These are phyloP conservation scores for cucumber (Cucumis sativus) DNA, from an alignment of 306 rosid genomes.

Conservation along the genomic window DNA sequence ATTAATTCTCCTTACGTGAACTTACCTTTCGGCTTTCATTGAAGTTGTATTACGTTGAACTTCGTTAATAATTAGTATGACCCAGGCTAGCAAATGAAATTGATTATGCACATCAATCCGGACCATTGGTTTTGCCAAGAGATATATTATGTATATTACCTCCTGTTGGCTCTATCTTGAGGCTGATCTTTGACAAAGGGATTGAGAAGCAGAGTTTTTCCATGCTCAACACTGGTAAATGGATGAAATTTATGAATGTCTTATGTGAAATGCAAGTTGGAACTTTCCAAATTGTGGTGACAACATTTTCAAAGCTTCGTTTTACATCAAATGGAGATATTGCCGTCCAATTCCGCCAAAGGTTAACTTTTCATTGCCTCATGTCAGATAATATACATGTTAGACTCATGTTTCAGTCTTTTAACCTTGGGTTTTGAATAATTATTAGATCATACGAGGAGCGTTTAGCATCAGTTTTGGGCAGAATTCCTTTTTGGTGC, in stretches of 20 bases:
- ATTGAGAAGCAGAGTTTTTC: conserved; percentile 16
- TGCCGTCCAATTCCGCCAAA: conserved; percentile 28
- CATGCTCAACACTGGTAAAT: conserved; percentile 25
- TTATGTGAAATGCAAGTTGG: conserved; percentile 34
- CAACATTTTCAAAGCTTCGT: conserved; percentile 30
- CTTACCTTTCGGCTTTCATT: neutral
- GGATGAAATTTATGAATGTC: conserved; percentile 47
- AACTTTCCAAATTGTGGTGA: conserved; percentile 43
- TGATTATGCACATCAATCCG: conserved; percentile 29
- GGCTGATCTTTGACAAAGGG: conserved; percentile 23
- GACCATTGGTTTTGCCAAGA: conserved; percentile 22
- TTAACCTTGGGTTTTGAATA: neutral
- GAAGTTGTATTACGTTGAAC: conserved; percentile 1
- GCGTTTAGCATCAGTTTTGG: conserved; percentile 14
- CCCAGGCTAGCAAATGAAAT: conserved; percentile 50
- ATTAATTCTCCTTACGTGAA: neutral
- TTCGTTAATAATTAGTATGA: conserved; percentile 2
- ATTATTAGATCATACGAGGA: conserved; percentile 28
- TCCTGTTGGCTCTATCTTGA: conserved; percentile 38
- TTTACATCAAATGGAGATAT: conserved; percentile 27
- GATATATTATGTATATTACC: conserved; percentile 42
- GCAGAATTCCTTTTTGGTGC: conserved; percentile 28
- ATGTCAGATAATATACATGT: neutral
- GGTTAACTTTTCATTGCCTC: conserved; percentile 24
- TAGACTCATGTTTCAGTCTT: neutral